Evolutionary conservation across 2,329 filamentous ascomycete species (phyloP).

Genomic region (Pyricularia pennisetigena): DNA sequence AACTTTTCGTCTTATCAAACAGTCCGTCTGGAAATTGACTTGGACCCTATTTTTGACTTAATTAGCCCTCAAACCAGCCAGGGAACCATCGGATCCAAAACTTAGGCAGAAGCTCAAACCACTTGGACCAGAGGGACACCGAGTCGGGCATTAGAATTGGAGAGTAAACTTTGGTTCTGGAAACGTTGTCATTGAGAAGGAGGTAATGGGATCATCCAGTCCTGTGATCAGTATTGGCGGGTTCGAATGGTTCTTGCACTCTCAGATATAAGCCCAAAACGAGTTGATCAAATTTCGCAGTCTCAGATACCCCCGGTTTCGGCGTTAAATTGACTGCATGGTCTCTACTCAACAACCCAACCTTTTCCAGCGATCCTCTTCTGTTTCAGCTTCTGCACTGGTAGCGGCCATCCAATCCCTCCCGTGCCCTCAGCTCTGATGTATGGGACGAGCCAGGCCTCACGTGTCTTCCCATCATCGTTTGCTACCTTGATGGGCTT

Average conservation of each 20-base stretch:
- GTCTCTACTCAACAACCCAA: slow-evolving; percentile 57
- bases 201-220: background rate
- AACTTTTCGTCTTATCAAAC: background rate
- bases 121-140: background rate
- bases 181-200: background rate
- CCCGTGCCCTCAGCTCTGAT: slow-evolving; percentile 58
- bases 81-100: background rate
- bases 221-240: background rate
- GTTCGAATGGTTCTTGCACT: background rate
- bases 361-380: slow-evolving; percentile 60
- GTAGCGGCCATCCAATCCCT: slow-evolving; percentile 72
- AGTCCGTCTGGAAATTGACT: background rate
- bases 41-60: background rate
- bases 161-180: background rate
- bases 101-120: background rate
- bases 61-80: background rate
- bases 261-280: background rate
- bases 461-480: slow-evolving; percentile 37
- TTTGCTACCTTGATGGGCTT: slow-evolving; percentile 70
- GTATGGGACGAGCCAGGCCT: slow-evolving; percentile 77
- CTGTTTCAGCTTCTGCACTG: slow-evolving; percentile 77
- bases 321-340: background rate
- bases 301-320: background rate
- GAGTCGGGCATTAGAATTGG: background rate
- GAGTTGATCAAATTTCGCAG: background rate